Evolutionary conservation across 169 alveolate genomes (phyloP).

Genomic region (Cyclospora cayetanensis): DNA sequence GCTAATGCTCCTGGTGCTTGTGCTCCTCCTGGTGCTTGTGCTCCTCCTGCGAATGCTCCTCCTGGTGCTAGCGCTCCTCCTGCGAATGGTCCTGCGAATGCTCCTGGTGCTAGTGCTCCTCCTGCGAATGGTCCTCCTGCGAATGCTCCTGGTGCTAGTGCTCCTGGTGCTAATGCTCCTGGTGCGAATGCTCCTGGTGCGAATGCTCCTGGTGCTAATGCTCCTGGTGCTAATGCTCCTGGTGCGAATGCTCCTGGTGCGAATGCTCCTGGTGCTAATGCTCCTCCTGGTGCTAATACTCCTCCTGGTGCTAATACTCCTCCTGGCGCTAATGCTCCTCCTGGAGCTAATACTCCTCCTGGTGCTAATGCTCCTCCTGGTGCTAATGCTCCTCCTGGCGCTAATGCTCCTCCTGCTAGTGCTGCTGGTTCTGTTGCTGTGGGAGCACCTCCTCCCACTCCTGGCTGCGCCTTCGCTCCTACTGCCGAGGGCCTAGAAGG

Average conservation of each 20-base stretch:
- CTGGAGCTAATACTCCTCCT: neutral
- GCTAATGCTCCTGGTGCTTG: neutral
- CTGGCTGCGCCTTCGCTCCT: neutral
- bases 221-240: neutral
- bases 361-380: neutral
- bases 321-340: neutral
- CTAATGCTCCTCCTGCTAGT: neutral
- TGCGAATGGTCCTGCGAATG: neutral
- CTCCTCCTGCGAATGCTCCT: neutral
- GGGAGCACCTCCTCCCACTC: neutral
- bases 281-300: neutral
- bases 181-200: neutral
- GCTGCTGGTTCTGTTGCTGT: neutral
- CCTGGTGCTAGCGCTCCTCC: neutral
- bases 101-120: neutral
- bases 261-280: neutral
- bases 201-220: neutral
- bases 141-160: neutral
- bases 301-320: neutral
- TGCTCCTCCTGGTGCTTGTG: neutral
- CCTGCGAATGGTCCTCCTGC: neutral
- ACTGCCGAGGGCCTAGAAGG: neutral
- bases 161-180: neutral
- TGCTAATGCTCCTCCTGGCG: neutral
- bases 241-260: neutral